phyloP scores from a whole-genome alignment of 768 basidiomycete genomes.

The Terana coerulea region DNA sequence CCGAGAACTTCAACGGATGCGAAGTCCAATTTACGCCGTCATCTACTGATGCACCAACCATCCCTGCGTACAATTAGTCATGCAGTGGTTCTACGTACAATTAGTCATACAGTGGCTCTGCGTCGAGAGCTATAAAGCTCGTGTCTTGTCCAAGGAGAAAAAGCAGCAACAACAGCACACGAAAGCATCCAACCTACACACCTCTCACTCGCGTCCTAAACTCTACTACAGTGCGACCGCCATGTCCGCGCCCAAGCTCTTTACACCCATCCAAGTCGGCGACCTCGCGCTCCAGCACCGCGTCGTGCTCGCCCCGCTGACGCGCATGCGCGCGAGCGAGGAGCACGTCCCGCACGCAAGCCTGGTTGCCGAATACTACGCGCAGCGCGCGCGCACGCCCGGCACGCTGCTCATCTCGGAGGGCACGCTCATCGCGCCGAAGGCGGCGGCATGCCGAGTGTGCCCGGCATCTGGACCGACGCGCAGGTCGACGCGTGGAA shows the following conservation, averaged over 20 bases:
- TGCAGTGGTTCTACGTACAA: no score
- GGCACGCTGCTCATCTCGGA: constrained; percentile 58
- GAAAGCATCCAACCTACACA: no score
- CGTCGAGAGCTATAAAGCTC: no score
- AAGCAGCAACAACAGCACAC: no score
- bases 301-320: constrained; percentile 50
- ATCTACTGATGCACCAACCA: no score
- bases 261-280: constrained; percentile 45
- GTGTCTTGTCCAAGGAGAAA: no score
- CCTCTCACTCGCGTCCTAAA: background rate
- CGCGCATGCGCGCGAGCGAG: constrained; percentile 38
- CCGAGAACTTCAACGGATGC: no score
- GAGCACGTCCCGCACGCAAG: constrained; percentile 34
- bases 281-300: constrained; percentile 40
- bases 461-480: constrained; percentile 60
- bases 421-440: constrained; percentile 46
- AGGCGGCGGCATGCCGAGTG: constrained; percentile 47
- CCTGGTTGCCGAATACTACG: constrained; percentile 41
- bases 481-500: constrained; percentile 55
- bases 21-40: no score
- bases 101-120: no score
- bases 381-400: constrained; percentile 40
- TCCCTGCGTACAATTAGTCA: no score
- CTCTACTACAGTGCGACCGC: background rate
- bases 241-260: constrained; percentile 28